Base-by-base conservation (phyloP, 805 yeast species). In the Wickerhamomyces alni region DNA sequence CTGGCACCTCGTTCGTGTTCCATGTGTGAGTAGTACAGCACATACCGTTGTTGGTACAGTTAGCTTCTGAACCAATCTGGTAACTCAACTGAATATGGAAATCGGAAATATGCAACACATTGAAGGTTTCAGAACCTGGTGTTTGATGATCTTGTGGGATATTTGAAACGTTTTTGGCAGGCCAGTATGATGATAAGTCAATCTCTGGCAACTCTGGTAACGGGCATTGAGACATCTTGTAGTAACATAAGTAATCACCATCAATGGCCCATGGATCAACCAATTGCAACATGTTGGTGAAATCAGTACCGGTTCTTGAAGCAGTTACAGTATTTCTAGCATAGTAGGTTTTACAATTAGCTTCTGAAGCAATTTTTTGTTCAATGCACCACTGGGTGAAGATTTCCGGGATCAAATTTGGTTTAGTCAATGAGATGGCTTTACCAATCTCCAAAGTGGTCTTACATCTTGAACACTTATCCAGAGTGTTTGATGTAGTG, bases 61-160 rank as follows among this genome's bases (percentile, higher is more conserved):
- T 76, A n/a, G 72, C 73, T 55, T 77, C 84, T 5, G 72, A 56
- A 25, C 81, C 82, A 11, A 74, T 60, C 17, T 65, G 56, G 55
- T 73, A 77, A 45, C 75, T 74, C 40, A 73, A 57, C 53, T 80
- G 75, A 35, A 78, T 58, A 57, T 82, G 87, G 58, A 81, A 75
- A 53, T 82, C 88, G 16, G 82, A 71, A 25, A 82, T 50, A 48
- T 82, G 89, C 44, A 82, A 62, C 5, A 79, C 87, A 43, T 78
- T 75, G 58, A 80, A 75, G 2, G 68, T 63, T 41, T 69, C 65
- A 37, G 70, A 63, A 34, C 64, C 60, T 43, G 28, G 8, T 6
- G 12, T 13, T 26, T 26, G 28, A 26, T 26, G 28, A 26, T 10
- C 12, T 26, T 26, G 28, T 26, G 28, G 28, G 28, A 26, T 26